Conservation (phyloP, 148 eudicot genomes). For the Arbutus unedo region DNA sequence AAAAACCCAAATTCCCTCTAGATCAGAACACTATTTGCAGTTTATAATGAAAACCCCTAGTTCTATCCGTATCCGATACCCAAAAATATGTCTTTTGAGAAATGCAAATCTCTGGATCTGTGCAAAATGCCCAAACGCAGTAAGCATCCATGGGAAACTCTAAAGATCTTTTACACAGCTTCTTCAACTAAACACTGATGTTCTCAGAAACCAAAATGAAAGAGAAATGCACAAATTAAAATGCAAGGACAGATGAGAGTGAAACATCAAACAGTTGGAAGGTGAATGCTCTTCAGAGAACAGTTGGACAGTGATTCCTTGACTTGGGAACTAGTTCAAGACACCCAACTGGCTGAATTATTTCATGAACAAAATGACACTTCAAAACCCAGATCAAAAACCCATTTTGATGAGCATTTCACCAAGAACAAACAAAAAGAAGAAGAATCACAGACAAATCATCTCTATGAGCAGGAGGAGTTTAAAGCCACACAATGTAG, state of each 20-base stretch:
- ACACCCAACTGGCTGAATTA: background rate
- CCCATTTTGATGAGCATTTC: slow-evolving; percentile 4
- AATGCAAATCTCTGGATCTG: background rate
- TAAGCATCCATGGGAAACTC: background rate
- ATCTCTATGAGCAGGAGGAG: background rate
- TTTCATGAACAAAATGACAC: background rate
- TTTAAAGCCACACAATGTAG: slow-evolving; percentile 14
- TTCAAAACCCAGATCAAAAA: slow-evolving; percentile 14
- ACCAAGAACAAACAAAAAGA: background rate
- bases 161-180: background rate
- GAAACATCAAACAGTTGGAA: background rate
- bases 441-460: background rate
- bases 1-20: background rate
- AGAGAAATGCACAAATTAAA: background rate
- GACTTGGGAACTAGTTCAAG: background rate
- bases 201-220: background rate
- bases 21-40: background rate
- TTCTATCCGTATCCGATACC: background rate
- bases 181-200: background rate
- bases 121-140: background rate
- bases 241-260: background rate
- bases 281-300: background rate
- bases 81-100: background rate
- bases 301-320: background rate
- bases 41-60: background rate